A percentile compares a stretch with the other conserved stretches of the same genome.
These are phyloP conservation scores for Debaryomyces maramus DNA, from an alignment of 805 yeast genomes.

Conservation along the genomic window DNA sequence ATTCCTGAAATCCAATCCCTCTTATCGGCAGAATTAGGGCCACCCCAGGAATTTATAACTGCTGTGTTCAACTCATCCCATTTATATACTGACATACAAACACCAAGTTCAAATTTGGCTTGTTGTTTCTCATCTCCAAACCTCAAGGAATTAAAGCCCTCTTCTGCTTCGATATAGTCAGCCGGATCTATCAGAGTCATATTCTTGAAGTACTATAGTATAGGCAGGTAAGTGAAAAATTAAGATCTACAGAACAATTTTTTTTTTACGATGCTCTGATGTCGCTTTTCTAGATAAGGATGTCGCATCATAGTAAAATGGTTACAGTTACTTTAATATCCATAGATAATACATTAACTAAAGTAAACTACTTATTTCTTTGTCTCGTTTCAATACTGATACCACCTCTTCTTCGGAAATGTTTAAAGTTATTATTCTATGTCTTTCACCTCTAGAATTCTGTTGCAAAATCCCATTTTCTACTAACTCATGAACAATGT, in stretches of 20 bases:
- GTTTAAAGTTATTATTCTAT: slow-evolving; percentile 61
- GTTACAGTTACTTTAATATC: not conserved
- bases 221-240: not conserved
- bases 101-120: slow-evolving; percentile 88
- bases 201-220: not conserved
- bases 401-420: slow-evolving; percentile 70
- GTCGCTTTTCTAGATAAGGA: too few species aligned
- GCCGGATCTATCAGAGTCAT: slow-evolving; percentile 42
- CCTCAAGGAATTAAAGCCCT: slow-evolving; percentile 36
- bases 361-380: slow-evolving; percentile 11
- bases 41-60: slow-evolving; percentile 94
- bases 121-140: slow-evolving; percentile 66
- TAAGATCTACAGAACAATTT: too few species aligned
- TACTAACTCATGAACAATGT: slow-evolving; percentile 63
- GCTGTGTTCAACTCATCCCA: slow-evolving; percentile 92
- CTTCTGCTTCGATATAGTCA: slow-evolving; percentile 55
- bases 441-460: slow-evolving; percentile 65
- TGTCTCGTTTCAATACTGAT: slow-evolving; percentile 59
- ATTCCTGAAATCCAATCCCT: slow-evolving; percentile 93
- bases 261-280: too few species aligned
- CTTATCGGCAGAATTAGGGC: slow-evolving; percentile 84
- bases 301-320: not conserved
- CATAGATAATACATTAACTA: not conserved
- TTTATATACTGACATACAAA: slow-evolving; percentile 81
- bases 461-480: slow-evolving; percentile 82